Evolutionary conservation across 306 rosid species (phyloP), one percentile per base, ranked within the genome.

Genomic region (Cicer pinnatifidum): DNA sequence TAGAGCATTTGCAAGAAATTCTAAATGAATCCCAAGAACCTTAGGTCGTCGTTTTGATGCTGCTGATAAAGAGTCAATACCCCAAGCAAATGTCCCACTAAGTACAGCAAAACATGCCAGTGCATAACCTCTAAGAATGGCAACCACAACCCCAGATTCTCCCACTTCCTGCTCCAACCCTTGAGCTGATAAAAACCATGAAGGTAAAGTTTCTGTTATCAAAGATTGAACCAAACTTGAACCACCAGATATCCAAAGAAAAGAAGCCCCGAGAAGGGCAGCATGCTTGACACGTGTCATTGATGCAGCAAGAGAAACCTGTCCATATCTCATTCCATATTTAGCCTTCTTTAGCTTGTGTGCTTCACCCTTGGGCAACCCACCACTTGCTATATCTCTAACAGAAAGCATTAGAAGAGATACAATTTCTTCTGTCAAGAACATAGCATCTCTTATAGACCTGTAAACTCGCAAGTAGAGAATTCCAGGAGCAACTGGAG

Each of bases 401-500:
- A 94, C 96, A 11, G 91, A 87, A 65, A 83, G 86, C 95, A 91
- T 91, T 80, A 94, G 67, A 77, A 94, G 79, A 20, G 96, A 81
- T 48, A 94, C 83, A 67, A 94, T 88, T 73, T 89, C 89, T 76
- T 87, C 97, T 16, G 93, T 84, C 79, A 90, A 78, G 80, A 91
- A 89, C 67, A 90, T 83, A 23, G 88, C 84, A 51, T 89, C 96
- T 81, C 92, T 83, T 23, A 89, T 85, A 2, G 91, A 89, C 77
- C 94, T 80, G 67, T 82, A 80, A 19, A 84, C 95, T 6, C 96
- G 90, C 71, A 94, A 82, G 79, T 88, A 94, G 15, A 91, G 93
- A 85, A 89, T 82, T 50, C 99, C 98, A 5, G 98, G 98, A 53
- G 98, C 98, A 53, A 85, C 92, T 0, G 97, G 95, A 62, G 93